A percentile compares a stretch with the other conserved stretches of the same genome.
These are phyloP conservation scores for Gossypium trilobum DNA, from an alignment of 441 rosid genomes.

Conservation along the genomic window DNA sequence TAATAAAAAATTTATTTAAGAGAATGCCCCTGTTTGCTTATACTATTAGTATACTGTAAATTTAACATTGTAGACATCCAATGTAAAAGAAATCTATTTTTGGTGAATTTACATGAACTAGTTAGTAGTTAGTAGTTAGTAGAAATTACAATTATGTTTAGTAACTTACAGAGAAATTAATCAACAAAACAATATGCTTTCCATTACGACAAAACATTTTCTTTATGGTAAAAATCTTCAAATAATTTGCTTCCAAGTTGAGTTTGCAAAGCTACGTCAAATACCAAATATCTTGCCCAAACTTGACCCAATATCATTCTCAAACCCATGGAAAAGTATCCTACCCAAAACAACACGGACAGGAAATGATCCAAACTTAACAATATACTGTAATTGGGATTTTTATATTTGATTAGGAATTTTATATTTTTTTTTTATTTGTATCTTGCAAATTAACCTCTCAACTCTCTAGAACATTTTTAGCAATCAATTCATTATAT, in stretches of 20 bases:
- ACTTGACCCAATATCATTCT: not conserved
- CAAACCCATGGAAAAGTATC: not conserved
- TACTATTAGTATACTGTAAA: not conserved
- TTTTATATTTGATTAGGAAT: not conserved
- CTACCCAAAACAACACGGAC: not conserved
- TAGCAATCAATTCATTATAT: not conserved
- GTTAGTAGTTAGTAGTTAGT: not conserved
- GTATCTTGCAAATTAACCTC: not conserved
- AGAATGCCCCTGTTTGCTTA: not conserved
- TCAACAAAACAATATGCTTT: not conserved
- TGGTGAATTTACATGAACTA: not conserved
- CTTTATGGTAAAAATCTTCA: not conserved
- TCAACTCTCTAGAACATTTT: not conserved
- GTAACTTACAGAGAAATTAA: not conserved
- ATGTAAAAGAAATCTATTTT: not conserved
- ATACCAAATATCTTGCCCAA: not conserved
- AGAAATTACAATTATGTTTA: not conserved
- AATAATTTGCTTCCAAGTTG: not conserved
- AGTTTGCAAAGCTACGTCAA: not conserved
- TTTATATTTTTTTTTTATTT: no score
- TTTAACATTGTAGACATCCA: not conserved
- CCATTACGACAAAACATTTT: not conserved
- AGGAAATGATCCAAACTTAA: not conserved
- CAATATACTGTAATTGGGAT: not conserved
- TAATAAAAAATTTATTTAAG: not conserved